Evolutionary conservation across 2,329 filamentous ascomycete species (phyloP).

Genomic region (Trichoderma pleuroti): DNA sequence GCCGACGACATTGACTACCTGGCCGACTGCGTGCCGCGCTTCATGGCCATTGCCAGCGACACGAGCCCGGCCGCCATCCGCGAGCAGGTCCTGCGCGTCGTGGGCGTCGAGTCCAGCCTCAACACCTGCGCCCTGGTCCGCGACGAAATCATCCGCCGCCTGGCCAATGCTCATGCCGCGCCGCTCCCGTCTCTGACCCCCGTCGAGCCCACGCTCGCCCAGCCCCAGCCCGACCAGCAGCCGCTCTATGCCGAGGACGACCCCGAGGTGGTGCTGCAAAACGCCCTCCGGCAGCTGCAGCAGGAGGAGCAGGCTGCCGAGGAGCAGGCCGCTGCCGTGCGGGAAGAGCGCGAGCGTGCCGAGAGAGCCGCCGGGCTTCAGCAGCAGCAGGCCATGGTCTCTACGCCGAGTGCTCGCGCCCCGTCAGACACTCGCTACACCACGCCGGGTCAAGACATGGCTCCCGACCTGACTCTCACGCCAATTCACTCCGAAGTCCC

Average conservation of each 20-base stretch:
- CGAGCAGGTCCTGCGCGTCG: constrained; percentile 52
- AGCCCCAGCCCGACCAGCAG: constrained; percentile 35
- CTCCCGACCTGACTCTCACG: constrained; percentile 48
- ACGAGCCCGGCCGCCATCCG: constrained; percentile 58
- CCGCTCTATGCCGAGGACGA: constrained; percentile 50
- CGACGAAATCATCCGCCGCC: constrained; percentile 51
- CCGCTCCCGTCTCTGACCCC: constrained; percentile 27
- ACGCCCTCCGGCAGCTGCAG: constrained; percentile 56
- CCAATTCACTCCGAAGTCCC: constrained; percentile 52
- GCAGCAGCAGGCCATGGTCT: constrained; percentile 32
- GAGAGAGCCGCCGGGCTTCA: constrained; percentile 38
- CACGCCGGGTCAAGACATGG: constrained; percentile 35
- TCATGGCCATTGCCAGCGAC: constrained; percentile 56
- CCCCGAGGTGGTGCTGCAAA: constrained; percentile 56
- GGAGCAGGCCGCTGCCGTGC: constrained; percentile 52
- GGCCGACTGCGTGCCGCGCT: constrained; percentile 56
- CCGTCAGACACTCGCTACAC: constrained; percentile 34
- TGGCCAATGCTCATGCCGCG: constrained; percentile 25
- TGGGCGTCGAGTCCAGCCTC: constrained; percentile 54
- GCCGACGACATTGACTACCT: constrained; percentile 58
- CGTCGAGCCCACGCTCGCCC: constrained; percentile 27
- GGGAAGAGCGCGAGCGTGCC: constrained; percentile 50
- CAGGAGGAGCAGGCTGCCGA: constrained; percentile 58
- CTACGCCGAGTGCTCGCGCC: constrained; percentile 30
- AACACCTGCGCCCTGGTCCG: constrained; percentile 55